These are phyloP conservation scores for Flaveria ramosissima DNA, from an alignment of 129 eudicot genomes.

Conservation along the genomic window DNA sequence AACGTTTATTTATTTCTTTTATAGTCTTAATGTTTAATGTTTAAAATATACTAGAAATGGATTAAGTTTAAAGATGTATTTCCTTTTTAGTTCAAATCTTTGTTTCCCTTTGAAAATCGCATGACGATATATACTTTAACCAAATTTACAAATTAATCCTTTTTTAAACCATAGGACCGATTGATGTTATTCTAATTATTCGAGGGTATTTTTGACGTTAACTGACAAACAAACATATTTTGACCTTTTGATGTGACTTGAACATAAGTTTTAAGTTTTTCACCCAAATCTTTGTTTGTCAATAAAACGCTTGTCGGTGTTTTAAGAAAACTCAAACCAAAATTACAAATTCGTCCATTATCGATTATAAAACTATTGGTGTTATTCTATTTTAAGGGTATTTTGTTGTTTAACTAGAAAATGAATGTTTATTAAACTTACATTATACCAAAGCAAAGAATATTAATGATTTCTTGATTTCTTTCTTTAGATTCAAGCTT, in stretches of 20 bases:
- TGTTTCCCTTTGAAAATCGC: background rate
- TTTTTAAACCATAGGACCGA: background rate
- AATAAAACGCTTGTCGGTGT: background rate
- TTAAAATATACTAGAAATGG: background rate
- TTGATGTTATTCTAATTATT: background rate
- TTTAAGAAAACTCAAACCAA: background rate
- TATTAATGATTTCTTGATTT: slow-evolving; percentile 27
- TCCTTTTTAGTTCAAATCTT: background rate
- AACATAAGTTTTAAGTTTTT: background rate
- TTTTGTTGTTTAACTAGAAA: background rate
- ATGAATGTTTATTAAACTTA: background rate
- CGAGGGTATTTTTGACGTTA: background rate
- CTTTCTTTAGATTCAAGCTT: slow-evolving; percentile 54
- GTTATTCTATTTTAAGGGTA: background rate
- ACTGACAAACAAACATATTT: no score
- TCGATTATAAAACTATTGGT: background rate
- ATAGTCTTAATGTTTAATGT: slow-evolving; percentile 3
- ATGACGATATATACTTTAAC: background rate
- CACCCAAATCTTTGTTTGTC: background rate
- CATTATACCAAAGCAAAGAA: slow-evolving; percentile 25
- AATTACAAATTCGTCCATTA: background rate
- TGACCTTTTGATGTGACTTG: background rate
- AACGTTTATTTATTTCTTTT: slow-evolving; percentile 12
- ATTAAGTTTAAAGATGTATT: background rate
- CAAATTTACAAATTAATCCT: background rate